Evolutionary conservation across 305 asterid genomes (phyloP), one percentile per base, ranked within the genome.

Genomic region (Solanum hybrid): DNA sequence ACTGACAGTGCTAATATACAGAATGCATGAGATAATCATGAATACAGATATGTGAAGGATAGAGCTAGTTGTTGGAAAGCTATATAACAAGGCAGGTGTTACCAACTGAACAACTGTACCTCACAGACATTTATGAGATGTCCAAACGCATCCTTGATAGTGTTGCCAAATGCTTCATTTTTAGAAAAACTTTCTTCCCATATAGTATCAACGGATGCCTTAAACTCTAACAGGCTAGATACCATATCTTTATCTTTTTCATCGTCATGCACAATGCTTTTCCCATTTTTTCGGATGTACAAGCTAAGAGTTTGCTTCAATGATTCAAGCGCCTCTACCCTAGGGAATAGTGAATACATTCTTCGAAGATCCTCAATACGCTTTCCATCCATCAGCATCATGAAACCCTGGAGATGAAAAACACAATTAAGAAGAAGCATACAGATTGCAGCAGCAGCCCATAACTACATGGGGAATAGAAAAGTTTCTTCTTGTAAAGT

Each of bases 171-270:
- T 82, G 96, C 92, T 92, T 98, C 99, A 82, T 97, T 98, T 93
- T 94, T 97, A 84, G 87, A 92, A 91, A 97, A 96, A 91, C 99
- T 95, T 90, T 96, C 99, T 92, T 97, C 99, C 98, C 98, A 96
- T 91, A 95, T 95, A 88, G 94, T 94, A 93, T 97, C 99, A 90
- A 98, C 97, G 90, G 96, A 95, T 68, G 94, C 93, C 94, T 98
- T 98, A 90, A 97, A 94, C 72, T 98, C 99, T 93, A 98, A 91
- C 87, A 98, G 92, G 93, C 94, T 92, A 82, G 96, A 94, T 61
- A 98, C 99, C 99, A 98, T 97, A 89, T 98, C 99, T 93, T 95
- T 98, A 92, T 98, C 99, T 93, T 98, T 98, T 93, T 98, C 99
- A 89, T 98, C 99, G 90, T 98, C 99, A 95, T 95, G 92, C 89